phyloP scores from a whole-genome alignment of 2,329 filamentous ascomycete species.

The Penicillium occitanis region DNA sequence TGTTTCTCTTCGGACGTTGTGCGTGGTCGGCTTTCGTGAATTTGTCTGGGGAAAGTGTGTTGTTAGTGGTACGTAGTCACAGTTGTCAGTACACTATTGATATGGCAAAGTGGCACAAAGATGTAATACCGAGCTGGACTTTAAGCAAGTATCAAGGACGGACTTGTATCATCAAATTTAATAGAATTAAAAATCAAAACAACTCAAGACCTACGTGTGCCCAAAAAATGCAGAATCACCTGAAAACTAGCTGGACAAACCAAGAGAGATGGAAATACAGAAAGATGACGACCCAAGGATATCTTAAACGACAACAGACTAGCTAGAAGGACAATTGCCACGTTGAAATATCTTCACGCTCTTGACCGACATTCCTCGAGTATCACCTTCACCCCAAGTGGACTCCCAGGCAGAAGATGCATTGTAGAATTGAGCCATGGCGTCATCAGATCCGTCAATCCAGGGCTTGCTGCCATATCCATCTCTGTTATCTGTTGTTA shows the following conservation, averaged over 20 bases:
- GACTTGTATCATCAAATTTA: not conserved
- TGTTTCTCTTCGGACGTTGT: not conserved
- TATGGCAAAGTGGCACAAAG: not conserved
- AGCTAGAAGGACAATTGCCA: slow-evolving; percentile 9
- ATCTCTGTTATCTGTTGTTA: slow-evolving; percentile 9
- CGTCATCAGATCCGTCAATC: slow-evolving; percentile 10
- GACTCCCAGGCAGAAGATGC: slow-evolving; percentile 17
- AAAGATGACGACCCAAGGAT: not conserved
- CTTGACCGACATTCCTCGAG: slow-evolving; percentile 17
- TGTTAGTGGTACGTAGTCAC: not conserved
- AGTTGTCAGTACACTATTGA: not conserved
- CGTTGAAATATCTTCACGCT: slow-evolving; percentile 19
- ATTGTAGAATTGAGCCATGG: slow-evolving; percentile 20
- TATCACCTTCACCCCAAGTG: slow-evolving; percentile 16
- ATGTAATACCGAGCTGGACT: not conserved
- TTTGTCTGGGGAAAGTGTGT: not conserved
- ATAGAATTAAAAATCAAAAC: not conserved
- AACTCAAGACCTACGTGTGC: too few relatives aligned
- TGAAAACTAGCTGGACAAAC: not conserved
- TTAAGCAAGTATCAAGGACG: not conserved
- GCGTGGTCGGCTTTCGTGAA: not conserved
- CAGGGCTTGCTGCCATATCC: slow-evolving; percentile 19
- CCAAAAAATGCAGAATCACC: not conserved
- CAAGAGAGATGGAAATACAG: not conserved
- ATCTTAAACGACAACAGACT: not conserved